Evolutionary conservation across 495 filamentous ascomycete genomes (phyloP).

Genomic region (Aspergillus nidulans): DNA sequence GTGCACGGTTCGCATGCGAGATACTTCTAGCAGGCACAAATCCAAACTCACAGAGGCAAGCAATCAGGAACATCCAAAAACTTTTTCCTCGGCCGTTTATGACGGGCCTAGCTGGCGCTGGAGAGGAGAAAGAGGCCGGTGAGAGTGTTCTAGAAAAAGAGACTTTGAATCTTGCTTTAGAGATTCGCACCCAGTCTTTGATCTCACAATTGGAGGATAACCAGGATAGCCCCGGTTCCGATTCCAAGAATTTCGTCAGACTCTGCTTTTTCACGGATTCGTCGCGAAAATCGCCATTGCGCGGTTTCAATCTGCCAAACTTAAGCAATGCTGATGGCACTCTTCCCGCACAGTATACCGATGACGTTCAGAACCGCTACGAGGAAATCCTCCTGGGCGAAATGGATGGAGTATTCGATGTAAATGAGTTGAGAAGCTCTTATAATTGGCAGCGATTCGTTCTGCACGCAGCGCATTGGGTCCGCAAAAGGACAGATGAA

Average conservation of each 20-base stretch:
- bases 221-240: slow-evolving; percentile 23
- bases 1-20: slow-evolving; percentile 32
- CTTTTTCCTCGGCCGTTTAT: slow-evolving; percentile 35
- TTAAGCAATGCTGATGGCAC: slow-evolving; percentile 28
- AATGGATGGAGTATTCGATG: slow-evolving; percentile 16
- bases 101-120: slow-evolving; percentile 13
- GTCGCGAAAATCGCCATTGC: slow-evolving; percentile 21
- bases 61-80: slow-evolving; percentile 27
- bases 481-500: slow-evolving; percentile 31
- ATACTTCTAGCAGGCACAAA: slow-evolving; percentile 24
- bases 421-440: slow-evolving; percentile 20
- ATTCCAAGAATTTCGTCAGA: slow-evolving; percentile 23
- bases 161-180: slow-evolving; percentile 36
- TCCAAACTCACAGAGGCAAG: slow-evolving; percentile 13
- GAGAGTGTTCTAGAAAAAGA: slow-evolving; percentile 24
- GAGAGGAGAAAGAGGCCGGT: slow-evolving; percentile 11
- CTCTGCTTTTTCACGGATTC: slow-evolving; percentile 26
- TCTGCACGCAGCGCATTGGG: slow-evolving; percentile 28
- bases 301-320: slow-evolving; percentile 29
- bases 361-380: slow-evolving; percentile 29
- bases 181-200: slow-evolving; percentile 38
- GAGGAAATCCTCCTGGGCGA: slow-evolving; percentile 27
- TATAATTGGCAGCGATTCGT: slow-evolving; percentile 34
- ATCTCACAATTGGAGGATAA: slow-evolving; percentile 28
- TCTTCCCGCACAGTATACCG: slow-evolving; percentile 28